Base-by-base conservation (phyloP, 371 early-diverging fungal species). In the Rhizopus sp. region DNA sequence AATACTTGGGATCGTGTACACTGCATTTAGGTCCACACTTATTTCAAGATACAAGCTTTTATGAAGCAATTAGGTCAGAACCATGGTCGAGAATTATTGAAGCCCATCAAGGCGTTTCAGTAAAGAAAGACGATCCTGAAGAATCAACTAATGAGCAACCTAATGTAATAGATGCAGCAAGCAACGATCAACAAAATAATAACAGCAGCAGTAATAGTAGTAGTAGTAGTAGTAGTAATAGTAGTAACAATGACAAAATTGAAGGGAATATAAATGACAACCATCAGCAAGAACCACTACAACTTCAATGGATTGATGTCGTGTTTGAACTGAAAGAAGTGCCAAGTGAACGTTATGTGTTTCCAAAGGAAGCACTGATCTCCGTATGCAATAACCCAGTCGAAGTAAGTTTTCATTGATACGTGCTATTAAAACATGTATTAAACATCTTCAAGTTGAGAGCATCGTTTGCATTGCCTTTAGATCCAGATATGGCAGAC, bases 271-370 rank as follows among this genome's bases (percentile, higher is more conserved):
- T 15, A 41, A 15, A 41, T 6, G 6, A n/a, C 6, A 10, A 41
- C 15, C n/a, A 41, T 5, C n/a, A 2, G 2, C 41, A 10, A n/a
- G n/a, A 13, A 15, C n/a, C 10, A 9, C 10, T 23, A 29, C 38
- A 13, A 6, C 46, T 46, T 16, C 7, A 5, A 23, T 46, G 46
- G 46, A 46, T n/a, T 23, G 76, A 80, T 59, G 60, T 80, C 8
- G 77, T 77, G 10, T 62, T 80, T 48, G 80, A 80, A 45, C 53
- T 80, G 37, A 71, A 69, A 35, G 80, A 77, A 23, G 50, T 55
- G 2, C 59, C 75, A 6, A 68, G 66, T n/a, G 80, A 80, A 45
- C 68, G 77, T 23, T 73, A 66, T 16, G 34, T 75, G 12, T 72
- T 80, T 46, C 80, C 80, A 1, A 75, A 75, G 46, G 62, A 73